Percentiles rank a stretch among this genome's conserved stretches.
Evolutionary conservation across 2,329 filamentous ascomycete genomes (phyloP).

Genomic region (Penicillium sp.): DNA sequence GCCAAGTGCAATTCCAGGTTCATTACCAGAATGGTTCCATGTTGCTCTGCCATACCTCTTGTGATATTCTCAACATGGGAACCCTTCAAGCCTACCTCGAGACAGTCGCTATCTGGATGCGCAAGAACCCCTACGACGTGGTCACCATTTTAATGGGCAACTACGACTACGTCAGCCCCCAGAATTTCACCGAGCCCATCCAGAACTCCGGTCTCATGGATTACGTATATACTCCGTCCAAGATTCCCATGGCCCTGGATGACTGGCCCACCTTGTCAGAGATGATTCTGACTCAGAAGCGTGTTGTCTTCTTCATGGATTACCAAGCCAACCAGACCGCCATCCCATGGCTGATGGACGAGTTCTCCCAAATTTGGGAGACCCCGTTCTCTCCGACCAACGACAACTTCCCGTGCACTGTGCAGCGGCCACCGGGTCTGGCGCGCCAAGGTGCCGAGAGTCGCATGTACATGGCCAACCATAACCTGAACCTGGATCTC

Average conservation of each 20-base stretch:
- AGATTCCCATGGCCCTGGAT: conserved; percentile 66
- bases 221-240: conserved; percentile 71
- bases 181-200: conserved; percentile 66
- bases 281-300: conserved; percentile 69
- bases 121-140: conserved; percentile 76
- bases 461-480: conserved; percentile 79
- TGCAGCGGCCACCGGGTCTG: conserved; percentile 72
- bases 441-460: conserved; percentile 52
- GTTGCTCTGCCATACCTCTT: conserved; percentile 83
- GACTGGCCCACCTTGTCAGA: conserved; percentile 82
- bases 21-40: conserved; percentile 57
- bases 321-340: conserved; percentile 76
- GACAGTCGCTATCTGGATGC: conserved; percentile 70
- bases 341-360: conserved; percentile 80
- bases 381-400: conserved; percentile 76
- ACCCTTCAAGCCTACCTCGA: conserved; percentile 71
- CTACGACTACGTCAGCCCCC: conserved; percentile 67
- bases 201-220: conserved; percentile 67
- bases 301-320: conserved; percentile 79
- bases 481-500: conserved; percentile 83
- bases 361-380: conserved; percentile 89
- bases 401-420: conserved; percentile 70
- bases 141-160: conserved; percentile 85
- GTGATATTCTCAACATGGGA: conserved; percentile 77
- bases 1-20: conserved; percentile 58